Evolutionary conservation across 2,329 filamentous ascomycete genomes (phyloP).

Genomic region (Monilinia fructigena): DNA sequence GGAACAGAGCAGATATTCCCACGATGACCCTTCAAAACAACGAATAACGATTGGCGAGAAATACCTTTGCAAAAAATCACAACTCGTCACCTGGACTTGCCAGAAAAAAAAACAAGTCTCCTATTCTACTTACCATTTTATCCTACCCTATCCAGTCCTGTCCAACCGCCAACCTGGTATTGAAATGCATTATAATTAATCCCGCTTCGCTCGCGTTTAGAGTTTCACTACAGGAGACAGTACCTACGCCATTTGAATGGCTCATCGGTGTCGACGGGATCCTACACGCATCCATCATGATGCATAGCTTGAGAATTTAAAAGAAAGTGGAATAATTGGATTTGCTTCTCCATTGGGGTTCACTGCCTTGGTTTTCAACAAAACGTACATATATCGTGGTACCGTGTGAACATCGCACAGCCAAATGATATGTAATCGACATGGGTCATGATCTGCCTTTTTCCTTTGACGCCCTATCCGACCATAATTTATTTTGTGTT

Average conservation of each 20-base stretch:
- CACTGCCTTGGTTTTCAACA: background rate
- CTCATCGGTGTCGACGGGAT: background rate
- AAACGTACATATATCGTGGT: background rate
- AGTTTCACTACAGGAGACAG: conserved; percentile 5
- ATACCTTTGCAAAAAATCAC: background rate
- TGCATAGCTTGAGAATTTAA: too few species aligned
- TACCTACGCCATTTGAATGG: background rate
- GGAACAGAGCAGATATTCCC: background rate
- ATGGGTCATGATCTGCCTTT: background rate
- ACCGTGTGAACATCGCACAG: background rate
- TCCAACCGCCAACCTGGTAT: background rate
- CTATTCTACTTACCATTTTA: background rate
- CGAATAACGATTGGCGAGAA: background rate
- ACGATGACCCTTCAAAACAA: background rate
- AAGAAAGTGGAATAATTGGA: background rate
- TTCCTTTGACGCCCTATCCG: background rate
- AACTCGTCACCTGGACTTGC: background rate
- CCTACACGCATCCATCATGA: background rate
- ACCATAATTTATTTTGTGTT: background rate
- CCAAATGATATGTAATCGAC: background rate
- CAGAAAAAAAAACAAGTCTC: background rate
- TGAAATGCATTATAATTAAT: conserved; percentile 5
- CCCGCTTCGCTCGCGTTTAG: background rate
- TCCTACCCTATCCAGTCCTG: background rate
- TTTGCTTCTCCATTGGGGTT: background rate